Percentiles rank a stretch among this genome's conserved stretches.
Conservation (phyloP, 805 yeast genomes). For the Teunomyces kruisii region DNA sequence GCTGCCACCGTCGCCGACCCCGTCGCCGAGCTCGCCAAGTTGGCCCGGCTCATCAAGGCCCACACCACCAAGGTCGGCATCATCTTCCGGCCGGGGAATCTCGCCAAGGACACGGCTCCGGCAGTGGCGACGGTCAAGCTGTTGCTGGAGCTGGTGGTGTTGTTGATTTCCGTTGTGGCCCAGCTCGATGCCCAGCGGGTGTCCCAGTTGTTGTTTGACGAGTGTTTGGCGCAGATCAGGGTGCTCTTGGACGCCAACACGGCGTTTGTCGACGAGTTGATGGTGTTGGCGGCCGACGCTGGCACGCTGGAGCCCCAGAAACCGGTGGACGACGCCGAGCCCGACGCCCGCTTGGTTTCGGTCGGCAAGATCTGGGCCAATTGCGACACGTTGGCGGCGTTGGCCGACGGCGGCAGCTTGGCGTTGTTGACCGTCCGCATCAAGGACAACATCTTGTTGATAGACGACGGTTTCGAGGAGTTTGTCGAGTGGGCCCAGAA, state of each 20-base stretch:
- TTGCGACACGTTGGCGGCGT: slow-evolving; percentile 49
- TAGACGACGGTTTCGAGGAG: slow-evolving; percentile 66
- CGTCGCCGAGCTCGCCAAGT: slow-evolving; percentile 56
- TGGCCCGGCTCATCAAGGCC: slow-evolving; percentile 62
- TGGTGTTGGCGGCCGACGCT: slow-evolving; percentile 14
- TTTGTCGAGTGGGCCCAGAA: slow-evolving; percentile 67
- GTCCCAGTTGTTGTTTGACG: slow-evolving; percentile 39
- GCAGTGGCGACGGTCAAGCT: slow-evolving; percentile 51
- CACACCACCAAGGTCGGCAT: slow-evolving; percentile 77
- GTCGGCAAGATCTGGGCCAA: slow-evolving; percentile 74
- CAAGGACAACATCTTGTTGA: slow-evolving; percentile 42
- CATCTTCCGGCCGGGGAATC: slow-evolving; percentile 60
- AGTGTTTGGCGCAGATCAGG: slow-evolving; percentile 25
- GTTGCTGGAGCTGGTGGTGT: slow-evolving; percentile 42
- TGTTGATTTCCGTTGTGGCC: slow-evolving; percentile 43
- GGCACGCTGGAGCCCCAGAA: not conserved
- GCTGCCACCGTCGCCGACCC: slow-evolving; percentile 44
- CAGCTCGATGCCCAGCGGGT: slow-evolving; percentile 28
- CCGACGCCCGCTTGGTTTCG: slow-evolving; percentile 48
- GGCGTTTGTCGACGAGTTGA: slow-evolving; percentile 27
- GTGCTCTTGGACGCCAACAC: slow-evolving; percentile 18
- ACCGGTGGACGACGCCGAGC: slow-evolving; percentile 13
- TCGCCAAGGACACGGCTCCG: slow-evolving; percentile 33
- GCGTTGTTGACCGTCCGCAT: slow-evolving; percentile 52
- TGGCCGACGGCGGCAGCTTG: slow-evolving; percentile 50